Evolutionary conservation across 75 land plant species (phyloP).

Genomic region (Cryptomeria japonica): DNA sequence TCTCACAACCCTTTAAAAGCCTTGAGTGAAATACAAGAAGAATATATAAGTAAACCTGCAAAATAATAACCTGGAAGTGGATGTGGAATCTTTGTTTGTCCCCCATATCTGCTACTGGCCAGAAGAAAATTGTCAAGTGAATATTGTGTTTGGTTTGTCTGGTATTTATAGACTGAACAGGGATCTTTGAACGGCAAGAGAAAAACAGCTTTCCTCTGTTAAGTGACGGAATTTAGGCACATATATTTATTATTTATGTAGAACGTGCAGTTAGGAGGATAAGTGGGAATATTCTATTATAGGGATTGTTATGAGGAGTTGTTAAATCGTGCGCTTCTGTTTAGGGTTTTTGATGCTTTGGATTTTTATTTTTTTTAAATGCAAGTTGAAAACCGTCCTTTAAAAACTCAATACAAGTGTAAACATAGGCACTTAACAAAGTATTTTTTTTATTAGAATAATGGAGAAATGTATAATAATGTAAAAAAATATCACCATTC

Average conservation of each 20-base stretch:
- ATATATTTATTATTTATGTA: background rate
- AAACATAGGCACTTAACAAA: too few species aligned
- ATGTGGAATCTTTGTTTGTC: background rate
- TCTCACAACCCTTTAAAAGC: background rate
- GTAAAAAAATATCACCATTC: too few species aligned
- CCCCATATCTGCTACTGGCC: background rate
- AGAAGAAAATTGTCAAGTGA: background rate
- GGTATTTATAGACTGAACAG: constrained; percentile 1
- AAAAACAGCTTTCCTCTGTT: background rate
- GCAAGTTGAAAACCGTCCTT: too few species aligned
- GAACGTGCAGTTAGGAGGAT: too few species aligned
- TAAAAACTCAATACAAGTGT: too few species aligned
- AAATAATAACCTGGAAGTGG: background rate
- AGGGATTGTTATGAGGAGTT: too few species aligned
- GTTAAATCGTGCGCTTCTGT: too few species aligned
- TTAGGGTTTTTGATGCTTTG: too few species aligned
- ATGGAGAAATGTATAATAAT: too few species aligned
- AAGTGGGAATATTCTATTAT: too few species aligned
- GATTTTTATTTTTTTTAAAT: too few species aligned
- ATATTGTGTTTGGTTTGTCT: background rate
- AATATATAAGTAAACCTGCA: background rate
- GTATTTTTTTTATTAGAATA: too few species aligned
- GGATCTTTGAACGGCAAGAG: background rate
- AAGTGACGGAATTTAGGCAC: background rate
- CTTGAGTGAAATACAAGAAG: background rate